Base-by-base conservation (phyloP, 1,284 basidiomycete species). In the Marasmius tenuissimus region DNA sequence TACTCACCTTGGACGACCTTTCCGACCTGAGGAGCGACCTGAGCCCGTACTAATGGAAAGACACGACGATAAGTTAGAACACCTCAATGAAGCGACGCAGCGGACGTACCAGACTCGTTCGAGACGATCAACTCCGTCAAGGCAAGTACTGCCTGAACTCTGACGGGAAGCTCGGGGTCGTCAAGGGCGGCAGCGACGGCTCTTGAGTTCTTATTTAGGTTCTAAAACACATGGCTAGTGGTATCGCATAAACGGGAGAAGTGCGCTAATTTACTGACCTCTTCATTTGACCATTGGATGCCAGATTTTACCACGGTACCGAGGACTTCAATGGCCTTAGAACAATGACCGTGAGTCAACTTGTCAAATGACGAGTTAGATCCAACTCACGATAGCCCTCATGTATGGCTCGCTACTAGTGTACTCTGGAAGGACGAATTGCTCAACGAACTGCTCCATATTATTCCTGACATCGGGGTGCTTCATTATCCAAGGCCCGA, bases 1-100 rank as follows among this genome's bases (percentile, higher is more conserved):
- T n/a, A 65, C 81, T 58, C 66, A 89, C 91, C 89, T 77, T 95
- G 93, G 67, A 97, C 89, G 68, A 97, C 88, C 70, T 94, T 91
- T 48, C 89, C 92, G 40, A 96, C 90, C 70, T 91, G 88, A 16
- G 92, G 89, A 7, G 88, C 84, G 61, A 96, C 87, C 9, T 87
- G 87, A 5, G 74, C 80, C 67, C 86, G 86, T 59, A 96, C 92
- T 88, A 71, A 38, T 65, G 6, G 59, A 34, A 42, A 4, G 52
- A 39, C 45, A 58, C 37, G 57, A 58, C 37, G 57, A 18, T 16
- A 39, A 11, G 16, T 35, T 18, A 58, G 56, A 33, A 62, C 61
- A 33, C 12, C 14, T 40, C 16, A 11, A 40, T 51, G 27, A 20
- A 47, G 48, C 4, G 34, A 6, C n/a, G 3, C 0, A 20, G 27